Conservation (phyloP, 2,329 filamentous ascomycete species). For the Ophiocordyceps camponoti-leonardi region DNA sequence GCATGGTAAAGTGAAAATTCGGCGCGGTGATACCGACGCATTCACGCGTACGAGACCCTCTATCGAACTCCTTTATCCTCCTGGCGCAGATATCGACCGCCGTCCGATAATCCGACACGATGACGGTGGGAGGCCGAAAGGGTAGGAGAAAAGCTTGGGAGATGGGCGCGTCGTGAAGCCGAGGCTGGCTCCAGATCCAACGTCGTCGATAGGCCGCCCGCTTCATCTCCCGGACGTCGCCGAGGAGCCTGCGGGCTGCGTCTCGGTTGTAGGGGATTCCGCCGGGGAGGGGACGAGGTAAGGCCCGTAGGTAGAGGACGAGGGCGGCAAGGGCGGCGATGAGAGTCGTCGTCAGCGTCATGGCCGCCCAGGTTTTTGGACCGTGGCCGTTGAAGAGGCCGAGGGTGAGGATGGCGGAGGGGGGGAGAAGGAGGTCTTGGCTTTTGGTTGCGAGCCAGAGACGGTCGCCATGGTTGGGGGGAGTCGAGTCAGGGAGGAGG, state of each 20-base stretch:
- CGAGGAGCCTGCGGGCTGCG: conserved; percentile 6
- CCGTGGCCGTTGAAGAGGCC: too few relatives aligned
- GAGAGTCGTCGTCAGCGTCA: neutral
- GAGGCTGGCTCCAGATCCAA: conserved; percentile 12
- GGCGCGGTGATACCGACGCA: conserved; percentile 9
- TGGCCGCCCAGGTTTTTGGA: neutral
- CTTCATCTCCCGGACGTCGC: conserved; percentile 7
- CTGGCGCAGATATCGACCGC: conserved; percentile 15
- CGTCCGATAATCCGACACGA: conserved; percentile 16
- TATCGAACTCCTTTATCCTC: conserved; percentile 15
- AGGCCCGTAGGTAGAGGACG: conserved; percentile 2
- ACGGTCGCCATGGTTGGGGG: too few relatives aligned
- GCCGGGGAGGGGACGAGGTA: conserved; percentile 8
- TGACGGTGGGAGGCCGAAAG: conserved; percentile 12
- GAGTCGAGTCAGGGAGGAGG: too few relatives aligned
- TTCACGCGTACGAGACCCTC: conserved; percentile 9
- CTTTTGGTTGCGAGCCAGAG: too few relatives aligned
- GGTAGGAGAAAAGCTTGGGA: conserved; percentile 17
- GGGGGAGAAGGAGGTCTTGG: too few relatives aligned
- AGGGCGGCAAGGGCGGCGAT: neutral
- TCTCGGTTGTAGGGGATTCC: conserved; percentile 11
- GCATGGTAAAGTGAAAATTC: conserved; percentile 16
- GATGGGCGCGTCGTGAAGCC: conserved; percentile 10
- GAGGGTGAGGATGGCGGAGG: too few relatives aligned
- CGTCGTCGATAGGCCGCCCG: conserved; percentile 6